phyloP scores from a whole-genome alignment of 2,329 filamentous ascomycete genomes.

The Didymella arachidicola region DNA sequence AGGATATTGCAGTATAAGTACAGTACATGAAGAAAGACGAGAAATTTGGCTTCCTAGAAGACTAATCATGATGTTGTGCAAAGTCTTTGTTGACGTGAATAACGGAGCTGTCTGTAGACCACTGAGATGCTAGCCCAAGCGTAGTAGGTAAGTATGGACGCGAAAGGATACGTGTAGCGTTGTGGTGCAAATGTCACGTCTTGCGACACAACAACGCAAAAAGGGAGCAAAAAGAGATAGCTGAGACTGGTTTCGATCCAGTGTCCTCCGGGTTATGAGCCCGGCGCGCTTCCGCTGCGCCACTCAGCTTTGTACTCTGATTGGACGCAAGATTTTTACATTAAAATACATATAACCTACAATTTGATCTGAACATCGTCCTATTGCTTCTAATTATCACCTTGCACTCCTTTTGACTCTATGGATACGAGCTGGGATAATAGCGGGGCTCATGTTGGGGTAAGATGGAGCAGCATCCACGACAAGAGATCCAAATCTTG shows the following conservation, averaged over 20 bases:
- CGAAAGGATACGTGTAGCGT: neutral
- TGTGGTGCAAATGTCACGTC: neutral
- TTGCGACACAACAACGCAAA: too few species aligned
- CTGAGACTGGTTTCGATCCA: slow-evolving; percentile 43
- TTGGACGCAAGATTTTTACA: slow-evolving; percentile 1
- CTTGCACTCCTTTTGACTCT: too few species aligned
- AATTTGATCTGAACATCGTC: too few species aligned
- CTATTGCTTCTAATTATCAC: too few species aligned
- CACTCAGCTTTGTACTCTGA: slow-evolving; percentile 35
- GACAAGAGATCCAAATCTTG: neutral
- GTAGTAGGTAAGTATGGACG: neutral
- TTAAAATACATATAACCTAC: too few species aligned
- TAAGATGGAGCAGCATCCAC: neutral
- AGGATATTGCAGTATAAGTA: neutral
- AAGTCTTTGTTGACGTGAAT: too few species aligned
- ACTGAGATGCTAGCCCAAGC: neutral
- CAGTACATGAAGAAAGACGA: neutral
- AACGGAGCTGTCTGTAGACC: too few species aligned
- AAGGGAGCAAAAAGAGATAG: slow-evolving; percentile 28
- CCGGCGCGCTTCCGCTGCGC: slow-evolving; percentile 45
- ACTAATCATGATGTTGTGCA: neutral
- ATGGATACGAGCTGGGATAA: too few species aligned
- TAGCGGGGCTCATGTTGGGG: neutral
- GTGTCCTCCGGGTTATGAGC: slow-evolving; percentile 46
- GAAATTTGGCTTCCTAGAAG: too few species aligned